These are phyloP conservation scores for Mangifera indica DNA, from an alignment of 345 rosid species.

Conservation along the genomic window DNA sequence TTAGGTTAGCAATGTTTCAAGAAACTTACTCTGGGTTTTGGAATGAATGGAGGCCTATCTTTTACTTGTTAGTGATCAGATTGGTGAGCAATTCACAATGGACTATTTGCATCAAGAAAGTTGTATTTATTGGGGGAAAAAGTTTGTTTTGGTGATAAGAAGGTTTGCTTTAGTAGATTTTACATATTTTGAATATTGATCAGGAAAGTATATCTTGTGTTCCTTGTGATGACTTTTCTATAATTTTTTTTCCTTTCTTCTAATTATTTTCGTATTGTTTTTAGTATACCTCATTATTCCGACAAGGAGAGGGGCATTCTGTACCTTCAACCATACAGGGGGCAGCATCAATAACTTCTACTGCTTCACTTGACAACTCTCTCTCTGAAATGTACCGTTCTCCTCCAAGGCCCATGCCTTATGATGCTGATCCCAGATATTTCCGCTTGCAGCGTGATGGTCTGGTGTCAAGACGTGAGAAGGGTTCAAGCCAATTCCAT, in stretches of 20 bases:
- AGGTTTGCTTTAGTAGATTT: conserved; percentile 6
- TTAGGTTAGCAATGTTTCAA: not conserved
- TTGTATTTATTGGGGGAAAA: not conserved
- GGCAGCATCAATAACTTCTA: conserved; percentile 57
- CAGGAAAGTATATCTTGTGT: conserved; percentile 8
- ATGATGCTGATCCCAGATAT: conserved; percentile 72
- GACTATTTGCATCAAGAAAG: not conserved
- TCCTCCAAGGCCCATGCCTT: conserved; percentile 96
- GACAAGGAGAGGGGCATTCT: conserved; percentile 73
- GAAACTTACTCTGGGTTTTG: not conserved
- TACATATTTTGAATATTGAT: conserved; percentile 12
- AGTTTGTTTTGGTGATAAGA: conserved; percentile 4
- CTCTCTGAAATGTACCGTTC: conserved; percentile 80
- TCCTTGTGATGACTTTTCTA: conserved; percentile 17
- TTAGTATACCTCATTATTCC: conserved; percentile 68
- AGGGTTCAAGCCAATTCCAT: conserved; percentile 82
- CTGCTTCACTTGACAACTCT: conserved; percentile 73
- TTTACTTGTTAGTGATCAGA: conserved; percentile 2
- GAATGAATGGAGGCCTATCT: not conserved
- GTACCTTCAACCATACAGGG: conserved; percentile 77
- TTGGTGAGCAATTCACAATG: not conserved
- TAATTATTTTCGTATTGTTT: conserved; percentile 19
- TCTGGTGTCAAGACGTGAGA: conserved; percentile 68
- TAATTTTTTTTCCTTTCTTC: conserved; percentile 2
- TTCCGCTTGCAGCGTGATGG: conserved; percentile 55